Base-by-base conservation (phyloP, 306 rosid genomes). In the Leucaena leucocephala region DNA sequence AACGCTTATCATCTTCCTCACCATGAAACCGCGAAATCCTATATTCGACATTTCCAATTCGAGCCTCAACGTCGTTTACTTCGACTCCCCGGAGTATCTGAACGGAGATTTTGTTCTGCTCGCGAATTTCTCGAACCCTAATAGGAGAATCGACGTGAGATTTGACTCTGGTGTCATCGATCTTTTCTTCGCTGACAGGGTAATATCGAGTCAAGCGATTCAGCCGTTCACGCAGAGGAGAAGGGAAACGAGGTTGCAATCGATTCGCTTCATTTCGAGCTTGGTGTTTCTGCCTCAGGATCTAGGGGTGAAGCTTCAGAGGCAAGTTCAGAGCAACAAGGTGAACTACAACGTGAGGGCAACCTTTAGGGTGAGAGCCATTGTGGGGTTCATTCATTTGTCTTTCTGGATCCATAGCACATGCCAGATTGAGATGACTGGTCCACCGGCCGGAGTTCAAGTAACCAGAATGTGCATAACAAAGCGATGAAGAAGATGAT, bases 91-190 rank as follows among this genome's bases (percentile, higher is more conserved):
- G 0, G 86, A 88, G 67, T 93, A 89, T 46, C 86, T 96, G 77
- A 96, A 96, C 22, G 99, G 98, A 5, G 93, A 93, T 81, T 90
- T 93, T 63, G 82, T 85, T 9, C 80, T 93, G 83, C 91, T 90
- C 5, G 85, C 91, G 68, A 96, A 96, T 39, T 93, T 96, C 81
- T 81, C 99, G 39, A 96, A 96, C 88, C 99, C 97, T 42, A 93
- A 96, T 82, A 81, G 82, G 35, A 91, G 82, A 87, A 68, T 89
- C 6, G 81, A 86, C 49, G 80, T 90, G 70, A 87, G 90, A 74
- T 90, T 93, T 45, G 92, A 93, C 84, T 88, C 90, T 46, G 82
- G 87, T 43, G 78, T 74, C 3, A 72, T 93, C 63, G 87, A 89
- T 78, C 90, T 96, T 48, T 90, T 91, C 83, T 96, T 87, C 76